Evolutionary conservation across 768 basidiomycete genomes (phyloP).

Genomic region (Rhodotorula graminis): DNA sequence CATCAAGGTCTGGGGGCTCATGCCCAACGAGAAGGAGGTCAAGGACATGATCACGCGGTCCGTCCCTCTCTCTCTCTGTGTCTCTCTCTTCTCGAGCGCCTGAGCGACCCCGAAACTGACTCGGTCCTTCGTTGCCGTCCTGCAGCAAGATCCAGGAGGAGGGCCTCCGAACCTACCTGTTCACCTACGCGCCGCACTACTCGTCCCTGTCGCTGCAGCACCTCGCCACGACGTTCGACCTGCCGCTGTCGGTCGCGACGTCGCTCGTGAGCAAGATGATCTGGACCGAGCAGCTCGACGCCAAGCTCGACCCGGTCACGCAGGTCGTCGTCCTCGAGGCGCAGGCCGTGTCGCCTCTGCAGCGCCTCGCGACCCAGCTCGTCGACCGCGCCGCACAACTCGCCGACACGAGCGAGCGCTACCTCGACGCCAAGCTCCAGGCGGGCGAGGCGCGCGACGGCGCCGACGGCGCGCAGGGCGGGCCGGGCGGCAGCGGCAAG

Average conservation of each 20-base stretch:
- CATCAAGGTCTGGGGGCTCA: slow-evolving; percentile 96
- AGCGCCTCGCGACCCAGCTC: slow-evolving; percentile 81
- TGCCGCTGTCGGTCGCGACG: slow-evolving; percentile 73
- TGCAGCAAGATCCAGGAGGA: slow-evolving; percentile 98
- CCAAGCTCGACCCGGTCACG: slow-evolving; percentile 84
- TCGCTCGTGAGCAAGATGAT: slow-evolving; percentile 98
- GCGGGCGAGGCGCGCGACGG: slow-evolving; percentile 31
- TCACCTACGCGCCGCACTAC: slow-evolving; percentile 95
- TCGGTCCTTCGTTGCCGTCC: no score
- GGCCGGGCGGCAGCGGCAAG: not conserved
- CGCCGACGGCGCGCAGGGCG: not conserved
- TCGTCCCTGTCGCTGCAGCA: slow-evolving; percentile 80
- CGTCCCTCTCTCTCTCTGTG: slow-evolving; percentile 43
- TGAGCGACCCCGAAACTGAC: not conserved
- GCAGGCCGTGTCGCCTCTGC: slow-evolving; percentile 72
- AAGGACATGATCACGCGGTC: slow-evolving; percentile 94
- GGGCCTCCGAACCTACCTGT: slow-evolving; percentile 90
- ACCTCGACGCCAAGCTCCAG: slow-evolving; percentile 34
- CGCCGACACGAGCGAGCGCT: slow-evolving; percentile 83
- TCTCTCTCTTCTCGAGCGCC: not conserved
- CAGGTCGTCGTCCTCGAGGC: slow-evolving; percentile 83
- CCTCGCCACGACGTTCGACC: slow-evolving; percentile 78
- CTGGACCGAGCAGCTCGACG: slow-evolving; percentile 86
- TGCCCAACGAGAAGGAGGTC: slow-evolving; percentile 79
- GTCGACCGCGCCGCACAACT: slow-evolving; percentile 79